phyloP scores from a whole-genome alignment of 495 filamentous ascomycete genomes.

The Neurospora cerealis region DNA sequence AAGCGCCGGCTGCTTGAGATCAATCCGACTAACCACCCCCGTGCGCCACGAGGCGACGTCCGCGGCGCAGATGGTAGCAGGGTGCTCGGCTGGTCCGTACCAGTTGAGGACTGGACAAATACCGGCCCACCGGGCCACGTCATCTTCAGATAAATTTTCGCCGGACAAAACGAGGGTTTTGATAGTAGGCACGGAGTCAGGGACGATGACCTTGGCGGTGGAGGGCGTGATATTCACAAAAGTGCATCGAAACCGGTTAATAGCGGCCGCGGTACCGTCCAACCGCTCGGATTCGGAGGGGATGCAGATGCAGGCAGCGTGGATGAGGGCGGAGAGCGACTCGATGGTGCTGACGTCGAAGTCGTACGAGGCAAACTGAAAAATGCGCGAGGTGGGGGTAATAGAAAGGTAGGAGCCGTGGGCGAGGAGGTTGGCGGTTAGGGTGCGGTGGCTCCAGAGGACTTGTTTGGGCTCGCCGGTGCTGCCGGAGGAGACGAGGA shows the following conservation, averaged over 20 bases:
- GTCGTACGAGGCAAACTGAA: constrained; percentile 51
- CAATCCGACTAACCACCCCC: neutral
- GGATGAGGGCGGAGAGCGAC: constrained; percentile 44
- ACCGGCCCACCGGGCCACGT: constrained; percentile 8
- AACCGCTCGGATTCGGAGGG: constrained; percentile 17
- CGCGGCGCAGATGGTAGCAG: constrained; percentile 9
- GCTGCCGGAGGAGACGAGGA: constrained; percentile 21
- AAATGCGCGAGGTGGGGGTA: constrained; percentile 26
- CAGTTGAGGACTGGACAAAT: constrained; percentile 16
- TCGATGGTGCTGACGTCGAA: constrained; percentile 51
- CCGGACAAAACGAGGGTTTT: constrained; percentile 17
- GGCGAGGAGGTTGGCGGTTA: constrained; percentile 23
- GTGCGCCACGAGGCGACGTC: neutral
- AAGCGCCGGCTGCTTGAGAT: neutral
- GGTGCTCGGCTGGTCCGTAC: constrained; percentile 19
- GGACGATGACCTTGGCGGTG: constrained; percentile 13
- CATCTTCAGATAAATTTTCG: constrained; percentile 13
- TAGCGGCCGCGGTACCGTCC: constrained; percentile 5
- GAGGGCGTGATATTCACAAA: constrained; percentile 18
- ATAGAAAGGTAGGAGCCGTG: constrained; percentile 32
- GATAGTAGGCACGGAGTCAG: constrained; percentile 19
- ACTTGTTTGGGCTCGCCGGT: constrained; percentile 34
- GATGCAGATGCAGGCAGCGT: constrained; percentile 24
- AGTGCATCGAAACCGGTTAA: constrained; percentile 10
- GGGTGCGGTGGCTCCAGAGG: constrained; percentile 36